Conservation (phyloP, 139 green algal species). For the Parachlorella kessleri region DNA sequence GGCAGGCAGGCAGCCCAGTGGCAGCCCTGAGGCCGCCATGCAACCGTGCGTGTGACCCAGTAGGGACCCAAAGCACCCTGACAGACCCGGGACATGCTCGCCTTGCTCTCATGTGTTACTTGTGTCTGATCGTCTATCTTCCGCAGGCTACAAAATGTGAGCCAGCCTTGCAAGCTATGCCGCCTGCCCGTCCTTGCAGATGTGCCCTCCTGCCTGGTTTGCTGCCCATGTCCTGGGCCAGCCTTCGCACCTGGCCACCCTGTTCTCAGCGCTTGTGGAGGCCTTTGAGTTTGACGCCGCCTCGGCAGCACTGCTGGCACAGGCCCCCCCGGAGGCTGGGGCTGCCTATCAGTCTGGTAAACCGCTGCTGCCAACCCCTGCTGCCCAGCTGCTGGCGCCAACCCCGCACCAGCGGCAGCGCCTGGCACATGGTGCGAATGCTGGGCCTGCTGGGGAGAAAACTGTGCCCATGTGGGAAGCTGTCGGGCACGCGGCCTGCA, state of each 20-base stretch:
- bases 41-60: not conserved
- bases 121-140: too few species aligned
- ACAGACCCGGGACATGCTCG: too few species aligned
- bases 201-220: conserved; percentile 17
- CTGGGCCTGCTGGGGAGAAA: not conserved
- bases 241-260: conserved; percentile 30
- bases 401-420: not conserved
- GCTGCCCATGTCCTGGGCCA: conserved; percentile 40
- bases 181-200: conserved; percentile 22
- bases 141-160: too few species aligned
- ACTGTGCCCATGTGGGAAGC: not conserved
- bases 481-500: not conserved
- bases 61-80: too few species aligned
- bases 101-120: too few species aligned
- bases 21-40: not conserved
- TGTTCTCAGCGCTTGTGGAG: conserved; percentile 34
- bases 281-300: conserved; percentile 58
- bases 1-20: too few species aligned
- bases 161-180: too few species aligned
- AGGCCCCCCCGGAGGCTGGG: not conserved
- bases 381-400: not conserved
- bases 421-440: not conserved
- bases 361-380: not conserved
- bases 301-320: conserved; percentile 39
- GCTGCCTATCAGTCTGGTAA: not conserved